Evolutionary conservation across 2,329 filamentous ascomycete species (phyloP).

Genomic region (Fusarium sp.): DNA sequence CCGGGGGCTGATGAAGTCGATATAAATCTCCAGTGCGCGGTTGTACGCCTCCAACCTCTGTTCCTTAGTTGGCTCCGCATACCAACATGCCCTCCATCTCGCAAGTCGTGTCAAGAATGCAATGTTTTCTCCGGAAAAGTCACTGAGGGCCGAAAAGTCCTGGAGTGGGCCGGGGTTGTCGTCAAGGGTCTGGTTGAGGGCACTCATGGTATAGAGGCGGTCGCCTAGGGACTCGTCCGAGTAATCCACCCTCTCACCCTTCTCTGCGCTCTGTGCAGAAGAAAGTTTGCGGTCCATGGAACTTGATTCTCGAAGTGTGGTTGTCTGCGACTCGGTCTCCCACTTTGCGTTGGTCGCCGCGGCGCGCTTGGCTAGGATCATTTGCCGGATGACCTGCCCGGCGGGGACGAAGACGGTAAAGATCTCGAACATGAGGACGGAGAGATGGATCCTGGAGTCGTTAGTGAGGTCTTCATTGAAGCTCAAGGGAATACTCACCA

Average conservation of each 20-base stretch:
- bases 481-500: slow-evolving; percentile 70
- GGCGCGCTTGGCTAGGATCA: slow-evolving; percentile 54
- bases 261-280: slow-evolving; percentile 10
- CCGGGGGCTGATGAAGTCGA: slow-evolving; percentile 70
- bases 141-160: slow-evolving; percentile 74
- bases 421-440: slow-evolving; percentile 62
- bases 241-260: slow-evolving; percentile 9
- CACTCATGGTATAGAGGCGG: slow-evolving; percentile 71
- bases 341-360: slow-evolving; percentile 25
- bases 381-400: slow-evolving; percentile 67
- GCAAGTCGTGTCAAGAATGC: slow-evolving; percentile 74
- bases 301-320: slow-evolving; percentile 27
- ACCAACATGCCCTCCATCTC: slow-evolving; percentile 65
- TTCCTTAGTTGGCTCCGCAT: slow-evolving; percentile 2
- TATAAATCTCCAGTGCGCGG: slow-evolving; percentile 73
- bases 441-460: slow-evolving; percentile 58
- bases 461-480: neutral
- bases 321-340: slow-evolving; percentile 25
- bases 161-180: slow-evolving; percentile 72
- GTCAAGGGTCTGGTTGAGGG: slow-evolving; percentile 72
- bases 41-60: slow-evolving; percentile 65
- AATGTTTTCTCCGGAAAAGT: slow-evolving; percentile 81
- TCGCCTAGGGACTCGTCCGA: slow-evolving; percentile 48
- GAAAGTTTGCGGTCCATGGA: slow-evolving; percentile 16
- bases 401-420: slow-evolving; percentile 75